phyloP scores from a whole-genome alignment of 1,284 basidiomycete species.

The Trametes sp. region DNA sequence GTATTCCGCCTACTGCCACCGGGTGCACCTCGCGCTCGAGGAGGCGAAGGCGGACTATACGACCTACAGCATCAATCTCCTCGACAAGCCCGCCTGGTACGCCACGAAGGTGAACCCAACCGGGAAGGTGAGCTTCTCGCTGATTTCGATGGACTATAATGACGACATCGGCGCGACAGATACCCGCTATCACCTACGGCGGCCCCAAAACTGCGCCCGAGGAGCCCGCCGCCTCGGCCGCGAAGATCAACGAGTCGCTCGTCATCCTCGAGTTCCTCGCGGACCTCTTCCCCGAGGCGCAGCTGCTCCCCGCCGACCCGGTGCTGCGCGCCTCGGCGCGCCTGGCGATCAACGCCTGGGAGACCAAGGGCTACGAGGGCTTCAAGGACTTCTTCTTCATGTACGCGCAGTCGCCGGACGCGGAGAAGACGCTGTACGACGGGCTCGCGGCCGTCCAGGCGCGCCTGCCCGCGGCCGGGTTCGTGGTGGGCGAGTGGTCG shows the following conservation, averaged over 20 bases:
- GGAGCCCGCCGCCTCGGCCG: slow-evolving; percentile 61
- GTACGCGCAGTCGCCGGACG: slow-evolving; percentile 40
- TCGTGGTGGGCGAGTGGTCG: slow-evolving; percentile 48
- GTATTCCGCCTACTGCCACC: slow-evolving; percentile 9
- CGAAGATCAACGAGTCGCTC: slow-evolving; percentile 67
- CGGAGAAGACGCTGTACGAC: slow-evolving; percentile 46
- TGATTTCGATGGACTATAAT: neutral
- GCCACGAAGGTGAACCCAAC: slow-evolving; percentile 66
- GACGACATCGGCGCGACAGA: slow-evolving; percentile 27
- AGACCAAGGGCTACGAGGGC: slow-evolving; percentile 52
- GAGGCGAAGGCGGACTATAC: slow-evolving; percentile 60
- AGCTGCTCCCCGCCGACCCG: slow-evolving; percentile 61
- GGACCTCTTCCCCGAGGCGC: slow-evolving; percentile 56
- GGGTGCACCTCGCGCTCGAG: slow-evolving; percentile 53
- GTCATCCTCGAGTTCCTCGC: slow-evolving; percentile 70
- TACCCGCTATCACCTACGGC: slow-evolving; percentile 66
- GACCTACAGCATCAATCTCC: slow-evolving; percentile 60
- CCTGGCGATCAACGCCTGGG: slow-evolving; percentile 63
- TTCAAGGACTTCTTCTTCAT: slow-evolving; percentile 38
- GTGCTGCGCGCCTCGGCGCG: slow-evolving; percentile 62
- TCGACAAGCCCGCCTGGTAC: slow-evolving; percentile 73
- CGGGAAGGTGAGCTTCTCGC: slow-evolving; percentile 53
- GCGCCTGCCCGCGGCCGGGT: slow-evolving; percentile 41
- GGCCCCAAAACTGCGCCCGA: slow-evolving; percentile 60
- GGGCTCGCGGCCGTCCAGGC: slow-evolving; percentile 43